These are phyloP conservation scores for Leptomonas seymouri DNA, from an alignment of 208 protist species.

Conservation along the genomic window DNA sequence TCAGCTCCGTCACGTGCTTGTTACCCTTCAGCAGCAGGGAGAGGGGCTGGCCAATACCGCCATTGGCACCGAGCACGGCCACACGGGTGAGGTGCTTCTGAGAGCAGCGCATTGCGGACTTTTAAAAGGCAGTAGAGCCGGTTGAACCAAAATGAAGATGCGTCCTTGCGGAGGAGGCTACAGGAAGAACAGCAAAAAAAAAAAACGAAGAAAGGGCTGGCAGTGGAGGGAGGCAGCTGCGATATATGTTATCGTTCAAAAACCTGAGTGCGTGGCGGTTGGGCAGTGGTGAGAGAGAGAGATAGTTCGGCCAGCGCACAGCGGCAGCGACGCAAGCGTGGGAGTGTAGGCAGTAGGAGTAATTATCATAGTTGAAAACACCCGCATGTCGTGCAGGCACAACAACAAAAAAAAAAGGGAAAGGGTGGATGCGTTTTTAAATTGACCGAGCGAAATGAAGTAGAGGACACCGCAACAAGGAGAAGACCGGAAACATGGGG, in stretches of 20 bases:
- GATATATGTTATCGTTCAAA: slow-evolving; percentile 11
- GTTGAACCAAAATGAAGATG: not conserved
- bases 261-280: not conserved
- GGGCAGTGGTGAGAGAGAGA: not conserved
- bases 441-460: too few relatives aligned
- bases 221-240: slow-evolving; percentile 1
- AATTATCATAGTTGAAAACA: not conserved
- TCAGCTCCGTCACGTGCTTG: slow-evolving; percentile 74
- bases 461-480: too few relatives aligned
- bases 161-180: too few relatives aligned
- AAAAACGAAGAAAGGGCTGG: not conserved
- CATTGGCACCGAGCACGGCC: slow-evolving; percentile 94
- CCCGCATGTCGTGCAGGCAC: not conserved
- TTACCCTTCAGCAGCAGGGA: slow-evolving; percentile 93
- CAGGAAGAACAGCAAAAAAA: too few relatives aligned
- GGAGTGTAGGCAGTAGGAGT: too few relatives aligned
- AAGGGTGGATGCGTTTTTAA: too few relatives aligned
- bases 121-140: slow-evolving; percentile 28
- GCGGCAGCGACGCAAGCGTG: not conserved
- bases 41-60: slow-evolving; percentile 97
- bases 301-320: too few relatives aligned
- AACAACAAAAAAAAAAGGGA: too few relatives aligned
- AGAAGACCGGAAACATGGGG: too few relatives aligned
- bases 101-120: slow-evolving; percentile 32
- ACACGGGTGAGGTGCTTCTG: slow-evolving; percentile 48